Conservation (phyloP, 2,329 filamentous ascomycete species). For the Colletotrichum agaves region DNA sequence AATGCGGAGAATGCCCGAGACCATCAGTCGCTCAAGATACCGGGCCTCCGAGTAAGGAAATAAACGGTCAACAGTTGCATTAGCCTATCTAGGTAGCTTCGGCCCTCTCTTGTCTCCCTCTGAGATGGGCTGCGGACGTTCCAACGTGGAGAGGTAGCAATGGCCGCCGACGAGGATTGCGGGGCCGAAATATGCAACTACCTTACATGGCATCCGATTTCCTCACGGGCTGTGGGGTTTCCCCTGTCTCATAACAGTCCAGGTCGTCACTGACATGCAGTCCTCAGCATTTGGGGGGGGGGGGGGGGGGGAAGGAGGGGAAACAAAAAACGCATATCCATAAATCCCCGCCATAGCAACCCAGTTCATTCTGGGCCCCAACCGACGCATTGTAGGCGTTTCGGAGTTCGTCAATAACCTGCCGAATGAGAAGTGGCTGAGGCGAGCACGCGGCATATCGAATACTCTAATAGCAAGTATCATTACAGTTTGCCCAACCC, state of each 20-base stretch:
- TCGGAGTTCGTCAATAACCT: background rate
- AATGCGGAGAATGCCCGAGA: constrained; percentile 25
- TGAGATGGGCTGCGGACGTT: constrained; percentile 2
- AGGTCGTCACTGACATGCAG: background rate
- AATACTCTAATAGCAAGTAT: background rate
- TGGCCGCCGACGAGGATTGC: constrained; percentile 14
- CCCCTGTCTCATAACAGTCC: background rate
- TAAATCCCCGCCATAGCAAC: background rate
- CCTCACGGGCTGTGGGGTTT: background rate
- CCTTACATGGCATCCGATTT: constrained; percentile 22
- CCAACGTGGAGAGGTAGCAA: constrained; percentile 2
- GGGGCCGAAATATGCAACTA: constrained; percentile 22
- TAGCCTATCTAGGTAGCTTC: background rate
- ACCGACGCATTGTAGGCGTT: background rate
- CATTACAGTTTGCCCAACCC: background rate
- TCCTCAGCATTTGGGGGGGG: background rate
- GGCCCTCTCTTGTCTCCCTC: background rate
- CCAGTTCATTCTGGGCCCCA: too few relatives aligned
- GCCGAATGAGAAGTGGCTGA: constrained; percentile 14
- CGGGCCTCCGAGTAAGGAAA: constrained; percentile 18
- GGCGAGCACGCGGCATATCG: background rate
- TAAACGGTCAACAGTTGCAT: constrained; percentile 28
- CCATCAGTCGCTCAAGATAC: background rate
- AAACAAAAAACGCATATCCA: background rate
- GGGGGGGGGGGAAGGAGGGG: too few relatives aligned